Evolutionary conservation across 2,329 filamentous ascomycete species (phyloP).

Genomic region (Colletotrichum sp.): DNA sequence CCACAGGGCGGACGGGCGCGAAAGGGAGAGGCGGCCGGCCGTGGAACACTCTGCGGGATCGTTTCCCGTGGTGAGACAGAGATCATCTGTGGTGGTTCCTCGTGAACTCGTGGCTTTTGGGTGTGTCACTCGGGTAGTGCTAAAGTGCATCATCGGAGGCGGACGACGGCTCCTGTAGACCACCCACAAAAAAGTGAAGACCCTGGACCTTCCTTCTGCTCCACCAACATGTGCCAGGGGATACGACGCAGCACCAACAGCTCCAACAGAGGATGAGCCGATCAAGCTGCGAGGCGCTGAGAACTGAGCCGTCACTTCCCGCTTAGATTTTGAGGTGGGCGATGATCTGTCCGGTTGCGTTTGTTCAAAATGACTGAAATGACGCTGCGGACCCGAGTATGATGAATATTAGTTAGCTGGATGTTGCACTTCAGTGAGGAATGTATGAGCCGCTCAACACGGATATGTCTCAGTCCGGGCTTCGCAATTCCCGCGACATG

Average conservation of each 20-base stretch:
- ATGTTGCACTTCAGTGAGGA: neutral
- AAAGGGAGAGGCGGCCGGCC: neutral
- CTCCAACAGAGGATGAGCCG: neutral
- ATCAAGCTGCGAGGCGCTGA: neutral
- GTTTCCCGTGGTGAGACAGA: slow-evolving; percentile 13
- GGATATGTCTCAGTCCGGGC: neutral
- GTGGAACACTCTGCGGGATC: neutral
- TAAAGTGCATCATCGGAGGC: neutral
- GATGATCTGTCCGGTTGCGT: neutral
- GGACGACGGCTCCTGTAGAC: neutral
- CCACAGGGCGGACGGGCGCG: neutral
- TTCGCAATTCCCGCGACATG: neutral
- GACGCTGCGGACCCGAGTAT: neutral
- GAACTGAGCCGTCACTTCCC: neutral
- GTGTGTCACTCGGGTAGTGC: neutral
- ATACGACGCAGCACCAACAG: neutral
- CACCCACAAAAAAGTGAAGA: neutral
- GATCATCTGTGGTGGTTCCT: neutral
- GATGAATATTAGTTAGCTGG: neutral
- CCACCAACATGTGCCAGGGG: neutral
- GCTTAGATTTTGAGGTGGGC: neutral
- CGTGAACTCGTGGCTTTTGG: slow-evolving; percentile 7
- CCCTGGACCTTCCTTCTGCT: neutral
- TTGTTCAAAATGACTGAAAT: neutral
- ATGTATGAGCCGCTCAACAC: neutral